Conservation (phyloP, 768 basidiomycete species). For the Boletus patriciae region DNA sequence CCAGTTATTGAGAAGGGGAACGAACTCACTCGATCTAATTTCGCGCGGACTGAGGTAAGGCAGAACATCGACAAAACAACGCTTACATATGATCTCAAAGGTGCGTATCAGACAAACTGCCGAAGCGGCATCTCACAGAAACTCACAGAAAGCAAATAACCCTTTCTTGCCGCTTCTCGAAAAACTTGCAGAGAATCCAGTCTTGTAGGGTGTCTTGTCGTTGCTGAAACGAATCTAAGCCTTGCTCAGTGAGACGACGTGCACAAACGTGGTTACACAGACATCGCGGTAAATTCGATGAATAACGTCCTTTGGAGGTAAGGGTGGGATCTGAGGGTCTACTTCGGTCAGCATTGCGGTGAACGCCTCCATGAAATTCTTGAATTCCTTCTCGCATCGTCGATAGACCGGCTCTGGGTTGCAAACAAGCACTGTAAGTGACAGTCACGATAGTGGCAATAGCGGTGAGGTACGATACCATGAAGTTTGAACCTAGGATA, state of each 20-base stretch:
- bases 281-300: conserved; percentile 95
- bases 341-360: conserved; percentile 65
- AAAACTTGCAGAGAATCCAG: conserved; percentile 74
- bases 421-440: background rate
- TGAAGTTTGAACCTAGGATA: conserved; percentile 77
- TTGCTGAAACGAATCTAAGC: conserved; percentile 82
- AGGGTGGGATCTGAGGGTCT: conserved; percentile 80
- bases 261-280: background rate
- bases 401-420: conserved; percentile 28
- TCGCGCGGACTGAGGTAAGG: background rate
- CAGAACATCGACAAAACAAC: background rate
- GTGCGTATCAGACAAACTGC: conserved; percentile 5
- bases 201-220: conserved; percentile 96
- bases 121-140: background rate
- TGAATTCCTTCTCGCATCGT: conserved; percentile 86
- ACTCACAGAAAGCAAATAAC: conserved; percentile 82
- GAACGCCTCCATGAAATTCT: conserved; percentile 73
- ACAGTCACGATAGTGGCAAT: background rate
- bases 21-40: conserved; percentile 24
- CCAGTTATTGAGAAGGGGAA: background rate
- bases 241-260: conserved; percentile 3
- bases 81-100: conserved; percentile 26
- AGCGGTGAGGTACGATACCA: conserved; percentile 40
- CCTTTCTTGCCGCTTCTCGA: conserved; percentile 91
- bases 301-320: conserved; percentile 89